phyloP scores from a whole-genome alignment of 176 grass and related monocot genomes.

The Musa itinerans region DNA sequence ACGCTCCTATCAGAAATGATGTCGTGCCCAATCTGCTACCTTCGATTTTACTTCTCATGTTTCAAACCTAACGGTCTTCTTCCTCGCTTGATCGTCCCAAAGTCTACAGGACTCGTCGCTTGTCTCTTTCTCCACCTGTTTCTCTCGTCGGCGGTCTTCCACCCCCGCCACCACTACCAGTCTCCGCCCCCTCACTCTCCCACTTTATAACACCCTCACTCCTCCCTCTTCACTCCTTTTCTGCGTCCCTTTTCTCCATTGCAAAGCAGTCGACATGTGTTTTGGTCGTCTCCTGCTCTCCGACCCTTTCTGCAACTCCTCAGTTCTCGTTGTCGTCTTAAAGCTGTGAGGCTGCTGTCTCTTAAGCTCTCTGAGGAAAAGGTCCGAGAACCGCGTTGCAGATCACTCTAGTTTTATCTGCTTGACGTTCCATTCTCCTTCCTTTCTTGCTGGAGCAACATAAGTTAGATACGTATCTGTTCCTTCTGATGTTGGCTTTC shows the following conservation, averaged over 20 bases:
- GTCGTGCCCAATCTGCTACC: no score
- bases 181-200: neutral
- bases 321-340: neutral
- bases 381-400: neutral
- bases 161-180: neutral
- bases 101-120: neutral
- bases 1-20: no score
- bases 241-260: neutral
- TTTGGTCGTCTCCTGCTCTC: neutral
- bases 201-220: neutral
- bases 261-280: neutral
- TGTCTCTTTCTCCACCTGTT: neutral
- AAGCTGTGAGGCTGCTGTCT: neutral
- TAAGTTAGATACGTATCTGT: no score
- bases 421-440: neutral
- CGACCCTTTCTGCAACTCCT: neutral
- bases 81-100: neutral
- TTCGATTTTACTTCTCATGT: neutral
- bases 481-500: neutral
- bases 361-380: neutral
- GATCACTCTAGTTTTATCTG: neutral
- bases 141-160: neutral
- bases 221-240: neutral
- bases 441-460: neutral
- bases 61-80: conserved; percentile 1